phyloP scores from a whole-genome alignment of 1,284 basidiomycete genomes.

The Mycena sp. region DNA sequence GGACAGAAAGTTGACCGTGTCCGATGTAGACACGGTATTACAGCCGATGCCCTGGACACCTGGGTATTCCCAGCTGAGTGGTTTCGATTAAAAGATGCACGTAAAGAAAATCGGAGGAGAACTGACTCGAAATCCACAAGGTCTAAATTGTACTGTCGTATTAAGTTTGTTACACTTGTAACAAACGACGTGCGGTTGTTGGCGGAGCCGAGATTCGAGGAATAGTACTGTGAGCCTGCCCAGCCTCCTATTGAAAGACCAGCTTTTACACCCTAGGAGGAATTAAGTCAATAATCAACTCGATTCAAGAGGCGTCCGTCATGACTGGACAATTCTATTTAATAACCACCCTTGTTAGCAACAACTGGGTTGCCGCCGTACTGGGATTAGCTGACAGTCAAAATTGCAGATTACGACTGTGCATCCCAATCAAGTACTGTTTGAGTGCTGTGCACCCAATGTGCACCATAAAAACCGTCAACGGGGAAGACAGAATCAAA shows the following conservation, averaged over 20 bases:
- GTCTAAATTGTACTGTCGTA: constrained; percentile 64
- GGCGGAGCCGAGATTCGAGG: constrained; percentile 58
- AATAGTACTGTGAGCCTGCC: constrained; percentile 70
- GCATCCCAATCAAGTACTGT: too few relatives aligned
- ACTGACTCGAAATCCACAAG: constrained; percentile 73
- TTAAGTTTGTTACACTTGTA: constrained; percentile 61
- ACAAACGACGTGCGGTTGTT: constrained; percentile 65
- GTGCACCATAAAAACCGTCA: too few relatives aligned
- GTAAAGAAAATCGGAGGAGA: background rate
- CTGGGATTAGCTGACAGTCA: too few relatives aligned
- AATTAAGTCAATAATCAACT: background rate
- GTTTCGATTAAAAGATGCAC: background rate
- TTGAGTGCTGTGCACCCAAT: too few relatives aligned
- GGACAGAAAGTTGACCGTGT: constrained; percentile 64
- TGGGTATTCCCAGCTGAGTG: constrained; percentile 76
- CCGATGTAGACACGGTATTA: constrained; percentile 59
- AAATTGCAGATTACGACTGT: too few relatives aligned
- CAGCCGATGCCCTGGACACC: constrained; percentile 61
- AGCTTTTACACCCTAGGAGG: constrained; percentile 59
- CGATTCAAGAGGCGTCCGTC: too few relatives aligned
- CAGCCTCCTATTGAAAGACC: constrained; percentile 80
- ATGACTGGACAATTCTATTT: too few relatives aligned
- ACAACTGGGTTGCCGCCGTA: too few relatives aligned
- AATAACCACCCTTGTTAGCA: too few relatives aligned
- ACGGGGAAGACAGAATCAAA: too few relatives aligned